Base-by-base conservation (phyloP, 176 grass and related monocot genomes). In the Elaeis guineensis region DNA sequence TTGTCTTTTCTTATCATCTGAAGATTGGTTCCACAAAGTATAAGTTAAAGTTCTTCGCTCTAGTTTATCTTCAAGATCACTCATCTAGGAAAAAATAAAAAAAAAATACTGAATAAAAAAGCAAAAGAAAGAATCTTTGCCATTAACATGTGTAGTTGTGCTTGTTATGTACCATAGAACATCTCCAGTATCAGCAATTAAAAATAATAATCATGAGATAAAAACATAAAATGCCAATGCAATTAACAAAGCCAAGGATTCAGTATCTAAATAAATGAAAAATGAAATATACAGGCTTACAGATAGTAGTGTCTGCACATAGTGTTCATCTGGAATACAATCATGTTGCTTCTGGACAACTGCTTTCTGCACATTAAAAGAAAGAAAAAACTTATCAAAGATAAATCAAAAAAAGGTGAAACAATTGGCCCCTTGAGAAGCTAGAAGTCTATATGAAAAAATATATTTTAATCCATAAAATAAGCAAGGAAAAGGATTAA, bases 311-410 rank as follows among this genome's bases (percentile, higher is more conserved):
- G 84, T 98, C 62, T 92, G 93, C 39, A 89, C 68, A 62, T 89
- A 98, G 70, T 98, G 93, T 70, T 98, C 93, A 57, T 98, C 93
- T 0, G 93, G 87, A 70, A 98, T 86, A 80, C 93, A 98, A 81
- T 98, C 78, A 16, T 81, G 81, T 35, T 90, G 75, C 74, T 70
- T 56, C 22, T 32, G 3, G 23, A 55, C 12, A 59, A 30, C 65
- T 65, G 72, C 55, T 79, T 90, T 95, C 93, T 92, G 79, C 70
- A 67, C 71, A 58, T 64, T 18, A 25, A 50, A 6, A 62, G 4
- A 21, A 35, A 24, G n/a, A n/a, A 26, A 54, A n/a, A 44, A 3
- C 2, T 14, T 44, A 3, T 44, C 11, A 64, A n/a, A 24, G n/a
- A 72, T 26, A 19, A 63, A 11, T 74, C 3, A 14, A 68, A 62